Base-by-base conservation (phyloP, 2,329 filamentous ascomycete genomes). In the Alternaria postmessia region DNA sequence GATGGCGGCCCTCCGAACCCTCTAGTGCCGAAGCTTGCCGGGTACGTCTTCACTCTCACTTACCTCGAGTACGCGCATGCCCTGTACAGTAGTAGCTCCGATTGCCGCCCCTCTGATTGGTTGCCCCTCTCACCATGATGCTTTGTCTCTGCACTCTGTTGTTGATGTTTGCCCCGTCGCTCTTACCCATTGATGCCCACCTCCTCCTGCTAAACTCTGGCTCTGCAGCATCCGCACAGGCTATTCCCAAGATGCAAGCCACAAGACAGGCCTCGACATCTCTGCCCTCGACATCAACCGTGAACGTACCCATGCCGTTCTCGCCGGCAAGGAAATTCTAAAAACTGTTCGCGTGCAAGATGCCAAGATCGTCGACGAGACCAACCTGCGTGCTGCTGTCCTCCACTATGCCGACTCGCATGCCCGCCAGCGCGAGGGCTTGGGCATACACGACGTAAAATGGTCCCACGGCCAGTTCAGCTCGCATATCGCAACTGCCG, bases 241-340 rank as follows among this genome's bases (percentile, higher is more conserved):
- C 59, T 81, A 80, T 58, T 84, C 83, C 42, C 84, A 85, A 69
- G 85, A 87, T 66, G 81, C 87, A 59, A 85, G 83, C 69, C 86
- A 89, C 75, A 85, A 84, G 68, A 89, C 88, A n/a, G 87, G 87
- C 46, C 83, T 89, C 54, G 84, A 87, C 63, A 89, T 90, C 69
- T 79, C 85, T 43, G 85, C 88, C 38, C 80, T 90, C 53, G 87
- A 89, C 74, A 86, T 88, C 75, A 89, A 88, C 62, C 86, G 87
- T 41, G 81, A 84, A 57, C 82, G 84, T 59, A 89, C 86, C 60
- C 87, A 89, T 80, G 88, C 87, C 54, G 82, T 90, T 55, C 83
- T 90, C 65, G 88, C 86, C 42, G 88, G 88, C 53, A 86, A 86
- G 64, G 87, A 89, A 66, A 89, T 90, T 57, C 83, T 90, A 69